These are phyloP conservation scores for Daldinia vernicosa DNA, from an alignment of 495 filamentous ascomycete genomes.

Conservation along the genomic window DNA sequence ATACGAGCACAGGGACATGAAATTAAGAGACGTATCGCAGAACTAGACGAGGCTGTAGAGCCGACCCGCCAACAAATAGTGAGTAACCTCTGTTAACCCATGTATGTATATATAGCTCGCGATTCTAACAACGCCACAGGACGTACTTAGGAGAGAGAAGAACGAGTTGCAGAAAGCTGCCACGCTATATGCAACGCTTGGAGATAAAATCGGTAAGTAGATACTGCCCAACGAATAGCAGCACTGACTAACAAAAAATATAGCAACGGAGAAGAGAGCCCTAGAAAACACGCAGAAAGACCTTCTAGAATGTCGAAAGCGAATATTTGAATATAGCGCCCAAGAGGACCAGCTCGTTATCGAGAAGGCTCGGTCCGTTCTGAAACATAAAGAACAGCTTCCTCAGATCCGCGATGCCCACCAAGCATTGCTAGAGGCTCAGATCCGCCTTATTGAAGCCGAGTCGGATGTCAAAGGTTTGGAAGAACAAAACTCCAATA, in stretches of 20 bases:
- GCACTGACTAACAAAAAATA: constrained; percentile 28
- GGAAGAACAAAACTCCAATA: constrained; percentile 66
- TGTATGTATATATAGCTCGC: constrained; percentile 4
- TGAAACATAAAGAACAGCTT: constrained; percentile 69
- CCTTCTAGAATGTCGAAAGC: constrained; percentile 45
- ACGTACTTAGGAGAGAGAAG: constrained; percentile 49
- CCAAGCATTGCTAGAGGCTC: constrained; percentile 69
- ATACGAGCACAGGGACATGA: constrained; percentile 49
- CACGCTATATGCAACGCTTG: constrained; percentile 70
- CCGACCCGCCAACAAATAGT: constrained; percentile 45
- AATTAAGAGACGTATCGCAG: constrained; percentile 49
- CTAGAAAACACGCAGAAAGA: constrained; percentile 53
- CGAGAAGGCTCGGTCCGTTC: constrained; percentile 67
- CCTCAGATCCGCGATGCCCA: constrained; percentile 65
- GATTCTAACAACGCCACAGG: constrained; percentile 47
- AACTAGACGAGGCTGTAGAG: constrained; percentile 31
- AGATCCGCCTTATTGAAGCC: constrained; percentile 79
- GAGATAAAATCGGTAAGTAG: constrained; percentile 70
- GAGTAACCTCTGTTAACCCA: constrained; percentile 20
- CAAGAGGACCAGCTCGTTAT: constrained; percentile 67
- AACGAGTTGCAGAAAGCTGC: constrained; percentile 67
- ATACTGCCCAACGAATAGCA: constrained; percentile 17
- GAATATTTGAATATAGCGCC: constrained; percentile 50
- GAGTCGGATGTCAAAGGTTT: constrained; percentile 76
- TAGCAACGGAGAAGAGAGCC: constrained; percentile 65